Conservation (phyloP, 2,329 filamentous ascomycete genomes). For the Neonectria neomacrospora region DNA sequence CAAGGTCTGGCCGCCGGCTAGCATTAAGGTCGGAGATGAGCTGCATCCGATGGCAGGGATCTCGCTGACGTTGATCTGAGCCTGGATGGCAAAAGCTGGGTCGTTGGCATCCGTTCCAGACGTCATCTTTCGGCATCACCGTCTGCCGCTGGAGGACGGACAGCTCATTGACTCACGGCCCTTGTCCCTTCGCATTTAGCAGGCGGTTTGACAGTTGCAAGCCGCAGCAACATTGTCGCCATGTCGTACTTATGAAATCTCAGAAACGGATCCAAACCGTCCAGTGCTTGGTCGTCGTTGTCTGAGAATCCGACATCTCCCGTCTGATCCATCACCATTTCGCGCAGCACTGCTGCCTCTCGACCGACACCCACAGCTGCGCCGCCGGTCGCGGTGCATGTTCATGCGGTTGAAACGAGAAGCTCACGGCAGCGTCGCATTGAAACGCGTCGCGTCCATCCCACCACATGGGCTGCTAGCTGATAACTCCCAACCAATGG, state of each 20-base stretch:
- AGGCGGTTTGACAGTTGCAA: not conserved
- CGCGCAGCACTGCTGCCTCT: not conserved
- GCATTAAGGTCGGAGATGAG: slow-evolving; percentile 46
- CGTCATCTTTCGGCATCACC: slow-evolving; percentile 43
- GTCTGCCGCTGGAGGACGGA: slow-evolving; percentile 25
- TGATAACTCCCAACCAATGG: slow-evolving; percentile 18
- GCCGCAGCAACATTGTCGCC: not conserved
- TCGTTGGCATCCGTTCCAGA: slow-evolving; percentile 40
- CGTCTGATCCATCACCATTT: slow-evolving; percentile 8
- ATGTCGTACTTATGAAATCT: not conserved
- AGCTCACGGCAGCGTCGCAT: slow-evolving; percentile 18
- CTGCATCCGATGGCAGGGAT: slow-evolving; percentile 42
- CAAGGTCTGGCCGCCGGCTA: slow-evolving; percentile 21
- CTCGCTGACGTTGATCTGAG: slow-evolving; percentile 44
- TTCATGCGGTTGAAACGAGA: slow-evolving; percentile 24
- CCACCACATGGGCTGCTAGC: slow-evolving; percentile 13
- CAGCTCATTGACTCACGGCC: not conserved
- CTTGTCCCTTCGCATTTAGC: not conserved
- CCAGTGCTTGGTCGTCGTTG: not conserved
- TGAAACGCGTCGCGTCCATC: slow-evolving; percentile 31
- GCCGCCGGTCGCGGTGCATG: slow-evolving; percentile 17
- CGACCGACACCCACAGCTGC: slow-evolving; percentile 18
- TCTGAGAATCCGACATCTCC: slow-evolving; percentile 3
- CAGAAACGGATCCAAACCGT: not conserved
- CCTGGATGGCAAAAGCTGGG: slow-evolving; percentile 33